Evolutionary conservation across 2,329 filamentous ascomycete species (phyloP), one percentile per base, ranked within the genome.

Genomic region (Grosmannia huntii): DNA sequence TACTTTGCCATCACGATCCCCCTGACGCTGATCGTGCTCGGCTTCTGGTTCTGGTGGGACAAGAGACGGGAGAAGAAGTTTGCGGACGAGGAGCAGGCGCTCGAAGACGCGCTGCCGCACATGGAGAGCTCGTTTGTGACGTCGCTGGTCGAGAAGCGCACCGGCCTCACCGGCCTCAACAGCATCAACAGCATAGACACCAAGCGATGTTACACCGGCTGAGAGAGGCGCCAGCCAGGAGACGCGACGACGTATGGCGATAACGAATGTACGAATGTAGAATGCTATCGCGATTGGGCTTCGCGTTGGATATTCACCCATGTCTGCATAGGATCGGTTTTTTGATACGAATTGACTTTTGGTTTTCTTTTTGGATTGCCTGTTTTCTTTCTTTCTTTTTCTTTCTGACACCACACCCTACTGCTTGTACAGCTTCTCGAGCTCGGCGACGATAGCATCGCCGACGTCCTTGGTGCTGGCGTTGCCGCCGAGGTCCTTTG

Each of bases 401-500:
- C 19, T 19, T 50, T 46, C 44, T n/a, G 21, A 53, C 50, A 46
- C 31, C 6, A 36, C 33, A 19, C 36, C 21, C 62, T 70, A 61
- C 19, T 62, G 28, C 71, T 79, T 77, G 65, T 94, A 76, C 55
- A 90, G 73, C 71, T 82, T 83, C 70, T 81, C 78, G 60, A 96
- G 74, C 76, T 95, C 85, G 53, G 79, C 80, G 2, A 85, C 84
- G 62, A 96, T 78, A 1, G 88, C 89, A 72, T 96, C 88, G 60
- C 90, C 90, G 44, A 73, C 86, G 67, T 94, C 83, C 51, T 72
- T 76, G 5, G 92, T 97, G 62, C 78, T 82, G 12, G 84, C 78
- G 57, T 72, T 81, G 59, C 94, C 92, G 53, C 89, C 90, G 64
- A 97, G 87, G 70, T 97, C 92, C 69, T 82, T 86, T 19, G 92